phyloP scores from a whole-genome alignment of 192 early-diverging fungal species.

The Spizellomyces punctatus region DNA sequence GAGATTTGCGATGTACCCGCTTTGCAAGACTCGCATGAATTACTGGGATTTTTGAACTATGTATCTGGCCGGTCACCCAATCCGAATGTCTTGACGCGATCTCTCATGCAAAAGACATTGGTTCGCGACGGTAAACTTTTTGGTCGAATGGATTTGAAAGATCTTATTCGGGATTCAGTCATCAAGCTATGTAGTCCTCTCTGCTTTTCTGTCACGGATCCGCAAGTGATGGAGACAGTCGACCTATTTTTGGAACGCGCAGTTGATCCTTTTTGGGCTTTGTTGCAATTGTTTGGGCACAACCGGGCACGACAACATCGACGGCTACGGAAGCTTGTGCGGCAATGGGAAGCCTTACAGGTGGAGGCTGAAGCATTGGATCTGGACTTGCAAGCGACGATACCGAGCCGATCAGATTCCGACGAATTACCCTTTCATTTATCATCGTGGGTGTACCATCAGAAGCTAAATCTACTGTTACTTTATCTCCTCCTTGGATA shows the following conservation, averaged over 20 bases:
- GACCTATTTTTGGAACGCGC: neutral
- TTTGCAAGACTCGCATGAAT: neutral
- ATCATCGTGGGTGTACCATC: conserved; percentile 68
- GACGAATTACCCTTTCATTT: conserved; percentile 50
- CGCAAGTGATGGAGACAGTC: neutral
- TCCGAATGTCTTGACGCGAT: conserved; percentile 45
- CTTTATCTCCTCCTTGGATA: conserved; percentile 61
- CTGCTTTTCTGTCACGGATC: neutral
- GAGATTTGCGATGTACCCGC: conserved; percentile 10
- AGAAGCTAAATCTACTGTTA: conserved; percentile 60
- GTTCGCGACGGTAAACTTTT: conserved; percentile 20
- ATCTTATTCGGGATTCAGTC: neutral
- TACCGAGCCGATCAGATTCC: neutral
- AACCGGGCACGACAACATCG: conserved; percentile 66
- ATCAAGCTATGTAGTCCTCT: neutral
- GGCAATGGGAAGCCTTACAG: conserved; percentile 62
- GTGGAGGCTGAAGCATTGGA: conserved; percentile 45
- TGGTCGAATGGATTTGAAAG: conserved; percentile 6
- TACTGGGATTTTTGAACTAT: neutral
- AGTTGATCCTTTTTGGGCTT: conserved; percentile 52
- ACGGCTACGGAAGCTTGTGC: conserved; percentile 58
- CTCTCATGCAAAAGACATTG: conserved; percentile 18
- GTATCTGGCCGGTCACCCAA: conserved; percentile 36
- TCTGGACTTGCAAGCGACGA: conserved; percentile 5
- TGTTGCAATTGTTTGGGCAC: conserved; percentile 55